Percentiles rank a stretch among this genome's conserved stretches.
Conservation (phyloP, 1,284 basidiomycete genomes). For the Austroboletus novae-zelandiae region DNA sequence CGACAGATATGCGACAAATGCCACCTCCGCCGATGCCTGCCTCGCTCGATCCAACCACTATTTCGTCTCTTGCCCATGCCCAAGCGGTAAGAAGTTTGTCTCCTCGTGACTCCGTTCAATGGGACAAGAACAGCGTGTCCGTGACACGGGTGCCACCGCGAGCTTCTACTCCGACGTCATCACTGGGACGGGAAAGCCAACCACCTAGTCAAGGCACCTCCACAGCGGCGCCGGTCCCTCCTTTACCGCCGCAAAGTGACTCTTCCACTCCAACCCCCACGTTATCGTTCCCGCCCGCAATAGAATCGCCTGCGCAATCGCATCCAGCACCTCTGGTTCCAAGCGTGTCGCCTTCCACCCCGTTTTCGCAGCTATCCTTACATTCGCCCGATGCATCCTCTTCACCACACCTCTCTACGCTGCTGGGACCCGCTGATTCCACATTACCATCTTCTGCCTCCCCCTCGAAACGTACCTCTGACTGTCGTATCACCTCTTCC, state of each 20-base stretch:
- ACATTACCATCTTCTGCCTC: neutral
- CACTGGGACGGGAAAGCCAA: conserved; percentile 7
- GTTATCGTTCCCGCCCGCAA: neutral
- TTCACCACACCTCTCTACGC: conserved; percentile 7
- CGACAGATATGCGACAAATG: conserved; percentile 37
- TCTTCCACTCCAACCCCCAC: conserved; percentile 4
- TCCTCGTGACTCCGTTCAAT: conserved; percentile 13
- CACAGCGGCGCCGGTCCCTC: neutral
- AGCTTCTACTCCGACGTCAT: conserved; percentile 1
- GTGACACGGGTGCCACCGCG: conserved; percentile 12
- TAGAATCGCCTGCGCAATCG: neutral
- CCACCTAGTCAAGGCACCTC: conserved; percentile 1
- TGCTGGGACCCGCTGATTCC: conserved; percentile 8
- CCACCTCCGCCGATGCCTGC: conserved; percentile 48
- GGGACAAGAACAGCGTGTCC: conserved; percentile 16
- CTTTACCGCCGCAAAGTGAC: conserved; percentile 1
- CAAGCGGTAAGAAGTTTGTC: conserved; percentile 16
- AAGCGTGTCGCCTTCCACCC: conserved; percentile 34
- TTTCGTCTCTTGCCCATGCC: conserved; percentile 29
- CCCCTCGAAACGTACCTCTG: neutral
- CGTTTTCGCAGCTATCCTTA: conserved; percentile 40
- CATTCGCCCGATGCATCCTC: conserved; percentile 28
- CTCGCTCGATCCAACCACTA: conserved; percentile 36
- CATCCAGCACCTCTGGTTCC: conserved; percentile 1
- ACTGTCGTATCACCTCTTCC: conserved; percentile 11